Conservation (phyloP, 208 protist species). For the Entamoeba moshkovskii region DNA sequence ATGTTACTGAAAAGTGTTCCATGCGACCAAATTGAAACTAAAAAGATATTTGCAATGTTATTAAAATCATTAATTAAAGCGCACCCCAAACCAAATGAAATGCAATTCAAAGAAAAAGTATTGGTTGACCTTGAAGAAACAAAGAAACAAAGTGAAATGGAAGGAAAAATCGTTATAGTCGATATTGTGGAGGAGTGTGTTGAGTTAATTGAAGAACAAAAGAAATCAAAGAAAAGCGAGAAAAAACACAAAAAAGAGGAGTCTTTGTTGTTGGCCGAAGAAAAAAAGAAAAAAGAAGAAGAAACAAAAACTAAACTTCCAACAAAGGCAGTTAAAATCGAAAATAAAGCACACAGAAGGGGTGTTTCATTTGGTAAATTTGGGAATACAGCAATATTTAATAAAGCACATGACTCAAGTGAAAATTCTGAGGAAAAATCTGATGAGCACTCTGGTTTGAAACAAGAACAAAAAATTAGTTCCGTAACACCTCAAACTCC, state of each 20-base stretch:
- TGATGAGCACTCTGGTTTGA: too few species aligned
- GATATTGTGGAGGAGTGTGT: background rate
- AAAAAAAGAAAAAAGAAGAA: too few species aligned
- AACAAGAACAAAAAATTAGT: too few species aligned
- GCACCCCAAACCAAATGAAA: background rate
- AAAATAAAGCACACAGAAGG: too few species aligned
- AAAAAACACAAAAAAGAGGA: background rate
- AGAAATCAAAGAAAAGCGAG: background rate
- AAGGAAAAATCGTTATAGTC: background rate
- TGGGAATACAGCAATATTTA: too few species aligned
- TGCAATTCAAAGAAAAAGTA: background rate
- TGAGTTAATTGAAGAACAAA: background rate
- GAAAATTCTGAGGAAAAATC: too few species aligned
- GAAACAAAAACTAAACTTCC: too few species aligned
- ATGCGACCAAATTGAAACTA: background rate
- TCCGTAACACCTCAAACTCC: too few species aligned
- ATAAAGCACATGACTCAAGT: too few species aligned
- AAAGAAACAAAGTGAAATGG: background rate
- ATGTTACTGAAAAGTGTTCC: background rate
- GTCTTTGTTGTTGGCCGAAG: too few species aligned
- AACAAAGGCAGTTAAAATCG: too few species aligned
- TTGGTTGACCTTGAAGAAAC: background rate
- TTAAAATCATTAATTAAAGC: background rate
- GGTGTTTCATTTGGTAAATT: too few species aligned
- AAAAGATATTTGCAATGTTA: background rate